Conservation (phyloP, 1,284 basidiomycete genomes). For the Gomphus sp. region DNA sequence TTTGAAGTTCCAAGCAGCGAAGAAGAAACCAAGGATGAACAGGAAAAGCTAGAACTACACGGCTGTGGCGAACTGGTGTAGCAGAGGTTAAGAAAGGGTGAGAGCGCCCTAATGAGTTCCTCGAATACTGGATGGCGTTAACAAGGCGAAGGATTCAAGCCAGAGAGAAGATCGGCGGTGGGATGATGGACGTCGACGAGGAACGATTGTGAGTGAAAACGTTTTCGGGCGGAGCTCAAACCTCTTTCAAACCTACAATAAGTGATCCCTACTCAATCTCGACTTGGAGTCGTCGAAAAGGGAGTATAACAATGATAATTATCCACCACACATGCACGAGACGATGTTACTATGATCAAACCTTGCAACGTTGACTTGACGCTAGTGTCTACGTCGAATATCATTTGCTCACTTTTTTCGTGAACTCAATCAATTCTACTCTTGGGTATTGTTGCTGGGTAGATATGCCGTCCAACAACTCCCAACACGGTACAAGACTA, state of each 20-base stretch:
- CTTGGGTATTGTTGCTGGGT: too few relatives aligned
- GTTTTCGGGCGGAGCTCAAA: conserved; percentile 8
- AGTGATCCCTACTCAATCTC: too few relatives aligned
- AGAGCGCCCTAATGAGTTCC: not conserved
- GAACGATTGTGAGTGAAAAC: conserved; percentile 5
- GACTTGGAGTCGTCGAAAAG: too few relatives aligned
- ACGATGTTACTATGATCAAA: too few relatives aligned
- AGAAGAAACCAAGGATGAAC: conserved; percentile 1
- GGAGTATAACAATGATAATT: too few relatives aligned
- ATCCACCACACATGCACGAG: too few relatives aligned
- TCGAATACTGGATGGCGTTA: not conserved
- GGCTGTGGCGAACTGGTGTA: not conserved
- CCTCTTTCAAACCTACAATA: not conserved
- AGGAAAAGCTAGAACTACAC: not conserved
- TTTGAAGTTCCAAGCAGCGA: not conserved
- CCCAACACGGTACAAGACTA: too few relatives aligned
- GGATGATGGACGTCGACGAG: conserved; percentile 12
- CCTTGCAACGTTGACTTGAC: too few relatives aligned
- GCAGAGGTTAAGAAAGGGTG: not conserved
- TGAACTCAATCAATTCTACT: too few relatives aligned
- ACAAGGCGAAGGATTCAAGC: not conserved
- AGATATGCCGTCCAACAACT: too few relatives aligned
- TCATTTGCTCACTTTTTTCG: too few relatives aligned
- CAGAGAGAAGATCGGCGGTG: not conserved
- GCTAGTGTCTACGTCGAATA: too few relatives aligned